A percentile compares a stretch with the other conserved stretches of the same genome.
These are phyloP conservation scores for Colletotrichum sp. DNA, from an alignment of 2,329 filamentous ascomycete species.

Conservation along the genomic window DNA sequence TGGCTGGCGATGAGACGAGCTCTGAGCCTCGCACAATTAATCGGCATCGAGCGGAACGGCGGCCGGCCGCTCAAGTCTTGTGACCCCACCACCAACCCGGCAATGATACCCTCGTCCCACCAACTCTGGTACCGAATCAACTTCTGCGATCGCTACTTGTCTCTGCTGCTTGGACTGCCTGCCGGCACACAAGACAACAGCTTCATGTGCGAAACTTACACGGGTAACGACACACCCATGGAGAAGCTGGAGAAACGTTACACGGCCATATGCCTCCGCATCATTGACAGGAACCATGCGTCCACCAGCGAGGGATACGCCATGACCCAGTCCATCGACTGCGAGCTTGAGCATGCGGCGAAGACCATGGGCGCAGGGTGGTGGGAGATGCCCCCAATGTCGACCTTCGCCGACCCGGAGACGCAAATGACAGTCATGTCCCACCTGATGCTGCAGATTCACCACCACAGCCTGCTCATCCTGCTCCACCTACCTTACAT, in stretches of 20 bases:
- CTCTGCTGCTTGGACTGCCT: constrained; percentile 55
- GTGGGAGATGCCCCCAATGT: constrained; percentile 48
- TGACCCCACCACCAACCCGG: constrained; percentile 38
- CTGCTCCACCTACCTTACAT: constrained; percentile 62
- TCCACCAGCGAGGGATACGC: constrained; percentile 41
- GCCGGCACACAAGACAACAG: constrained; percentile 45
- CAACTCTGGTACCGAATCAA: constrained; percentile 56
- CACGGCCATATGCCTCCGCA: constrained; percentile 44
- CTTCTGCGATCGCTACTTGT: constrained; percentile 54
- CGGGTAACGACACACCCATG: constrained; percentile 36
- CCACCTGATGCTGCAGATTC: constrained; percentile 52
- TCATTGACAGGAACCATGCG: constrained; percentile 52
- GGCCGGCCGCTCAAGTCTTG: constrained; percentile 40
- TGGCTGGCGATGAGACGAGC: constrained; percentile 59
- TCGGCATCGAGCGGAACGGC: constrained; percentile 48
- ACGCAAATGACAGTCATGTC: constrained; percentile 26
- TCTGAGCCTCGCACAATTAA: constrained; percentile 55
- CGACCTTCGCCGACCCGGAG: constrained; percentile 15
- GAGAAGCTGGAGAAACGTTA: constrained; percentile 52
- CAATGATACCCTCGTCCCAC: constrained; percentile 9
- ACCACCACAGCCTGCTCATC: constrained; percentile 55
- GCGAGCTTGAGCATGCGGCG: constrained; percentile 50
- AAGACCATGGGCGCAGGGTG: constrained; percentile 48
- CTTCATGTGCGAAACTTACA: constrained; percentile 35
- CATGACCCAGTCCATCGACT: constrained; percentile 48